Conservation (phyloP, 768 basidiomycete genomes). For the Russula griseocarnosa region DNA sequence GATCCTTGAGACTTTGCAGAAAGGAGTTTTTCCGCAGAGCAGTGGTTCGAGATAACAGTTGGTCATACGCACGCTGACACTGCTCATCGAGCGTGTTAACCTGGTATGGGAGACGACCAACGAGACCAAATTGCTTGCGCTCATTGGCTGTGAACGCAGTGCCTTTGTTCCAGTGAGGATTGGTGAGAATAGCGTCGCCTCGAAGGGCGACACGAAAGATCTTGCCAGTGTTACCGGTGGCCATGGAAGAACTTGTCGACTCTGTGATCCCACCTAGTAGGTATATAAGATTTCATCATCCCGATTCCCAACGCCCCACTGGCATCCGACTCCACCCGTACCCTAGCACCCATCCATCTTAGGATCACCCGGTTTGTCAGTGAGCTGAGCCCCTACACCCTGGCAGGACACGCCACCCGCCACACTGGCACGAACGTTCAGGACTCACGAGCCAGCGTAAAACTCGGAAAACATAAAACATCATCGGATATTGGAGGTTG, state of each 20-base stretch:
- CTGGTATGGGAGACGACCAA: slow-evolving; percentile 36
- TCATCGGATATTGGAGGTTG: no score
- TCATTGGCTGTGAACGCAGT: slow-evolving; percentile 69
- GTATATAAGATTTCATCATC: no score
- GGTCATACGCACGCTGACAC: slow-evolving; percentile 67
- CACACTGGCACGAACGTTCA: no score
- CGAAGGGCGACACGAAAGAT: slow-evolving; percentile 48
- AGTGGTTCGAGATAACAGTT: slow-evolving; percentile 41
- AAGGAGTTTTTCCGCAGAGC: slow-evolving; percentile 69
- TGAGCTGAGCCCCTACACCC: no score
- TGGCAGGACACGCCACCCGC: no score
- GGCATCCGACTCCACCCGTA: no score
- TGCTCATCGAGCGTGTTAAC: slow-evolving; percentile 66
- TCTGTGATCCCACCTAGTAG: no score
- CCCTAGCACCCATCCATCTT: no score
- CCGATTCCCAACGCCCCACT: no score
- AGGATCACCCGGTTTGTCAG: no score
- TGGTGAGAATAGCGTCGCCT: slow-evolving; percentile 59
- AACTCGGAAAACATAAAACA: no score
- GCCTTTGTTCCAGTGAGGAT: slow-evolving; percentile 74
- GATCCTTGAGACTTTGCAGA: slow-evolving; percentile 67
- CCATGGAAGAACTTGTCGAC: background rate
- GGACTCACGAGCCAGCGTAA: no score
- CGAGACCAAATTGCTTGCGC: slow-evolving; percentile 64
- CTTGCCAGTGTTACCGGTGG: background rate